Evolutionary conservation across 169 alveolate genomes (phyloP).

Genomic region (Cryptosporidium bovis): DNA sequence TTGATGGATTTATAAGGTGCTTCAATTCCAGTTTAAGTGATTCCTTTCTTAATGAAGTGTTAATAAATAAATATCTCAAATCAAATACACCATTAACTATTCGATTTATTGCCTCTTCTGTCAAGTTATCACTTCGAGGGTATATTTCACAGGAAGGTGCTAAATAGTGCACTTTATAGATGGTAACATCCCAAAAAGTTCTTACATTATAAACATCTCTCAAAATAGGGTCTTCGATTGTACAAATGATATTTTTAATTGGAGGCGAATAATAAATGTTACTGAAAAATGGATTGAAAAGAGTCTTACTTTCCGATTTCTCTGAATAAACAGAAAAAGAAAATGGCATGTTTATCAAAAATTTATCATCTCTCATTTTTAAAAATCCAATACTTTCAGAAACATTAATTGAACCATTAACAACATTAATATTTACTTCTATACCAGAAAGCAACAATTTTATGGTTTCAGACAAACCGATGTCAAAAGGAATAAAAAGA

Average conservation of each 20-base stretch:
- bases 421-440: not conserved
- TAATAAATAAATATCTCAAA: too few relatives aligned
- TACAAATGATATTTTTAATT: constrained; percentile 11
- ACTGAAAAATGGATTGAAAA: constrained; percentile 13
- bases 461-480: not conserved
- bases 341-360: constrained; percentile 24
- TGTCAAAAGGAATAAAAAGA: not conserved
- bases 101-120: constrained; percentile 2
- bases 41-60: too few relatives aligned
- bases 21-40: too few relatives aligned
- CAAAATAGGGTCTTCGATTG: not conserved
- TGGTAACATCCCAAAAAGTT: constrained; percentile 22
- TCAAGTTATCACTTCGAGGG: not conserved
- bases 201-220: constrained; percentile 5
- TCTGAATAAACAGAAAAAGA: constrained; percentile 25
- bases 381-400: not conserved
- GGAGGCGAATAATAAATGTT: constrained; percentile 59
- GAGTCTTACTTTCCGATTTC: not conserved
- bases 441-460: not conserved
- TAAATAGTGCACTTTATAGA: not conserved
- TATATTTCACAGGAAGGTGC: constrained; percentile 29
- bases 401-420: too few relatives aligned
- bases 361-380: not conserved
- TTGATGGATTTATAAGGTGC: too few relatives aligned
- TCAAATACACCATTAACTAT: not conserved